Percentiles rank a stretch among this genome's conserved stretches.
Conservation (phyloP, 345 rosid genomes). For the Bretschneidera sinensis region DNA sequence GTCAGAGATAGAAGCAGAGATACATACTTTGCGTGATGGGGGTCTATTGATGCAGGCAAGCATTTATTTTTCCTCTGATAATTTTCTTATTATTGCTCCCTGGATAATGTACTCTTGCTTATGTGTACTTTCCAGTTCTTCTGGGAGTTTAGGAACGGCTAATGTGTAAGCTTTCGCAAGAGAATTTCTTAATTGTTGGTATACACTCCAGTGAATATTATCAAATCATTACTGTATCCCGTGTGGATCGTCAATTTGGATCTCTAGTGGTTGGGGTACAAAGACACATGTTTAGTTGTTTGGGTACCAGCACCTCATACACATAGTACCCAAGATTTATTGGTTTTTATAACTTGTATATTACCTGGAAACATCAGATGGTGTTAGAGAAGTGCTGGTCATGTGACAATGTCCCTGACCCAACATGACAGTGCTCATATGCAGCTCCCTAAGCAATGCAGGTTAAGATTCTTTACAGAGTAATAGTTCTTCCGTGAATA, state of each 20-base stretch:
- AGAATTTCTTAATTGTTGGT: background rate
- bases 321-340: background rate
- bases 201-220: background rate
- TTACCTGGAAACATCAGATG: background rate
- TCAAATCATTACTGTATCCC: background rate
- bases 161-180: background rate
- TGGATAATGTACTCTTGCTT: constrained; percentile 8
- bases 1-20: constrained; percentile 92
- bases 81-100: constrained; percentile 15
- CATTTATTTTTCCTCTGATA: constrained; percentile 2
- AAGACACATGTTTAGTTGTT: too few relatives aligned
- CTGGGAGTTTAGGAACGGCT: background rate
- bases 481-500: background rate
- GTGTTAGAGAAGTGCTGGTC: background rate
- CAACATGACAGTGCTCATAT: too few relatives aligned
- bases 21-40: constrained; percentile 98
- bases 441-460: background rate
- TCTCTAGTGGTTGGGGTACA: background rate
- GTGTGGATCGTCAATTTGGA: background rate
- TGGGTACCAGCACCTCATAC: too few relatives aligned
- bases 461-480: background rate
- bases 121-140: background rate
- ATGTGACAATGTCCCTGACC: background rate
- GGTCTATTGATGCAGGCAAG: constrained; percentile 99
- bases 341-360: too few relatives aligned